A percentile compares a stretch with the other conserved stretches of the same genome.
Conservation (phyloP, 2,329 filamentous ascomycete species). For the Fusarium tjaetaba region DNA sequence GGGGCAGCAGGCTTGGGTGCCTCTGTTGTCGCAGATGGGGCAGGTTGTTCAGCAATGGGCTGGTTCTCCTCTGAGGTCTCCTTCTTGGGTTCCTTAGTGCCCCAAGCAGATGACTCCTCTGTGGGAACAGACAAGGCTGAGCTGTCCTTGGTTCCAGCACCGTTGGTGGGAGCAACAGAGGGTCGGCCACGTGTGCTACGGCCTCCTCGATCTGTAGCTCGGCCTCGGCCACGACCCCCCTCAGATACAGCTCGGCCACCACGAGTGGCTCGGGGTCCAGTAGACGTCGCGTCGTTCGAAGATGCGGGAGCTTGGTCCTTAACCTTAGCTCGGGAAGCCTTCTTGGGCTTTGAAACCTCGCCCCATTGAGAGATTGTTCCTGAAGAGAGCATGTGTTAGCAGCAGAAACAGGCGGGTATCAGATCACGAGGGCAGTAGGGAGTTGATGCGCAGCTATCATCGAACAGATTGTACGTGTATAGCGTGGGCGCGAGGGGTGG, state of each 20-base stretch:
- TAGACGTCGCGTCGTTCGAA: conserved; percentile 58
- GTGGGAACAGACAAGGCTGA: conserved; percentile 72
- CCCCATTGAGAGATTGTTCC: conserved; percentile 85
- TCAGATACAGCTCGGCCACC: conserved; percentile 71
- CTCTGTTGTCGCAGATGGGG: conserved; percentile 48
- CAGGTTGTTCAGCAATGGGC: conserved; percentile 45
- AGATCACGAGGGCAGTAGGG: background rate
- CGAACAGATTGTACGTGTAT: conserved; percentile 9
- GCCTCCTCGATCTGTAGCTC: conserved; percentile 70
- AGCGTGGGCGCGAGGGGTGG: conserved; percentile 30
- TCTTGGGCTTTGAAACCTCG: conserved; percentile 83
- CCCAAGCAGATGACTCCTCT: conserved; percentile 69
- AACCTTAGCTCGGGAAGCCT: conserved; percentile 78
- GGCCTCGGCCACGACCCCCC: conserved; percentile 68
- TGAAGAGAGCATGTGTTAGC: conserved; percentile 52
- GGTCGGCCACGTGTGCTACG: conserved; percentile 73
- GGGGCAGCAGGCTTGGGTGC: conserved; percentile 52
- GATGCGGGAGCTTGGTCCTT: conserved; percentile 69
- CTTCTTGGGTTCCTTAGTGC: conserved; percentile 51
- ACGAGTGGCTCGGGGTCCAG: conserved; percentile 60
- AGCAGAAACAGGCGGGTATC: conserved; percentile 2
- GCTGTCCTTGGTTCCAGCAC: conserved; percentile 66
- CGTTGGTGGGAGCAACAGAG: conserved; percentile 67
- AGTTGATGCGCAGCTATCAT: conserved; percentile 9
- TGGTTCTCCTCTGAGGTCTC: conserved; percentile 50